These are phyloP conservation scores for Dryas alaskensis DNA, from an alignment of 306 rosid genomes.

Conservation along the genomic window DNA sequence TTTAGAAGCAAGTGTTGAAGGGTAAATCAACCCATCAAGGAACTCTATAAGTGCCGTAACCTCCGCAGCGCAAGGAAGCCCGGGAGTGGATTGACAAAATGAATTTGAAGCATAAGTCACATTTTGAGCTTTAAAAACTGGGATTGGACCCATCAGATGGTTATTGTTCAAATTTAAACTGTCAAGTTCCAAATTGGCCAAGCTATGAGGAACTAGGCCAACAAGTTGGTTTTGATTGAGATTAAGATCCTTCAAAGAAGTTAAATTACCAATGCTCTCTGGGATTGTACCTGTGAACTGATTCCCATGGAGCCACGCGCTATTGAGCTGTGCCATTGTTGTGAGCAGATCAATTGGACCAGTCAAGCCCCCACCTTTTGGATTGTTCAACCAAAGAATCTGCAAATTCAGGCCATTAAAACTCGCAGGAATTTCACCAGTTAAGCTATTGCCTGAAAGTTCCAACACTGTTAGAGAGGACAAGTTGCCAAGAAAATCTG, in stretches of 20 bases:
- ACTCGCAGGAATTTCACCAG: slow-evolving; percentile 54
- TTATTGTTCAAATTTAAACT: slow-evolving; percentile 71
- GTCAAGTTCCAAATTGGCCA: slow-evolving; percentile 51
- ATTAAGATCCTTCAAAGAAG: slow-evolving; percentile 61
- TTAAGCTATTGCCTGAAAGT: slow-evolving; percentile 55
- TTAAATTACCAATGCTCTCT: slow-evolving; percentile 56
- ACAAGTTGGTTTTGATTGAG: slow-evolving; percentile 75
- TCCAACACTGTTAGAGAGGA: slow-evolving; percentile 55
- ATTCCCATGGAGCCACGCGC: slow-evolving; percentile 92
- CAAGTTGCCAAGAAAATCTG: slow-evolving; percentile 63
- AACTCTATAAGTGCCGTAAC: slow-evolving; percentile 72
- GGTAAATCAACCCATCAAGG: slow-evolving; percentile 63
- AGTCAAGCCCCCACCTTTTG: slow-evolving; percentile 44
- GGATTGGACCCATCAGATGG: slow-evolving; percentile 81
- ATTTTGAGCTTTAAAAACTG: slow-evolving; percentile 52
- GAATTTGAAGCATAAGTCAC: slow-evolving; percentile 29
- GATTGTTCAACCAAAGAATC: slow-evolving; percentile 73
- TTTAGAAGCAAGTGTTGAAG: slow-evolving; percentile 46
- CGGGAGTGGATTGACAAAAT: slow-evolving; percentile 54
- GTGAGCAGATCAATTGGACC: slow-evolving; percentile 64
- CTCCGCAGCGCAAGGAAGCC: slow-evolving; percentile 58
- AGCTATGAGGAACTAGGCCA: slow-evolving; percentile 67
- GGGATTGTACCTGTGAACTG: slow-evolving; percentile 71
- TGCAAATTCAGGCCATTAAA: slow-evolving; percentile 42
- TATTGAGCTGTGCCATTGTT: slow-evolving; percentile 57